Conservation (phyloP, 202 grass and related monocot genomes). For the Panicum virgatum region DNA sequence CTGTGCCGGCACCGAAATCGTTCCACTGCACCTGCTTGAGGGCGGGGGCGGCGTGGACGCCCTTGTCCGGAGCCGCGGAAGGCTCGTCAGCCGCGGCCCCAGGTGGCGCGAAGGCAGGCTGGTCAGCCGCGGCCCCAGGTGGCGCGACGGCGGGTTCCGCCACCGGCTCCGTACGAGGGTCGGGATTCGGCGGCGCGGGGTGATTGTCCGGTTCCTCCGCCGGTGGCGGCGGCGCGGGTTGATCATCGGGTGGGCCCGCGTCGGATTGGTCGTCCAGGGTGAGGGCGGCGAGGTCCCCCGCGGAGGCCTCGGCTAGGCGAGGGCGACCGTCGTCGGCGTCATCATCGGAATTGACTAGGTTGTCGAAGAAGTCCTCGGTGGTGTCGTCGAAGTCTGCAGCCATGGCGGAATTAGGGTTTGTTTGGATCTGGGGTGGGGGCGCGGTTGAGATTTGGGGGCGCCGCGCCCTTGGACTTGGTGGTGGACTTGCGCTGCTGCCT, state of each 20-base stretch:
- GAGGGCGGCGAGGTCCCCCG: constrained; percentile 40
- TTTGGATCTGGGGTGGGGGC: neutral
- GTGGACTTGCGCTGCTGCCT: neutral
- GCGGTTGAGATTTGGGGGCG: neutral
- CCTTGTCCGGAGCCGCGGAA: constrained; percentile 29
- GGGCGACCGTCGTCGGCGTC: neutral
- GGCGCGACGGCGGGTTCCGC: neutral
- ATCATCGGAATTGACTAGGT: constrained; percentile 74
- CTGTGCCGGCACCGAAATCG: constrained; percentile 43
- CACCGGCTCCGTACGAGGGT: neutral
- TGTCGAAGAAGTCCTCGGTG: constrained; percentile 91
- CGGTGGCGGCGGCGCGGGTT: neutral
- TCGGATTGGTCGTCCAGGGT: constrained; percentile 22
- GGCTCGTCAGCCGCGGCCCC: too few relatives aligned
- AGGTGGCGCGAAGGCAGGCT: neutral
- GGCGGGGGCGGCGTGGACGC: constrained; percentile 31
- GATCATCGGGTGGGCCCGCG: neutral
- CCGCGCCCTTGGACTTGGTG: neutral
- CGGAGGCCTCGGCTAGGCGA: neutral
- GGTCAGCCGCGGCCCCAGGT: neutral
- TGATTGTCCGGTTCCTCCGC: neutral
- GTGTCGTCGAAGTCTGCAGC: constrained; percentile 55
- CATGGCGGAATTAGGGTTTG: constrained; percentile 37
- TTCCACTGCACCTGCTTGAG: constrained; percentile 86
- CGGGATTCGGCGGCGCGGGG: neutral